Evolutionary conservation across 306 rosid genomes (phyloP).

Genomic region (Rosa lucieae): DNA sequence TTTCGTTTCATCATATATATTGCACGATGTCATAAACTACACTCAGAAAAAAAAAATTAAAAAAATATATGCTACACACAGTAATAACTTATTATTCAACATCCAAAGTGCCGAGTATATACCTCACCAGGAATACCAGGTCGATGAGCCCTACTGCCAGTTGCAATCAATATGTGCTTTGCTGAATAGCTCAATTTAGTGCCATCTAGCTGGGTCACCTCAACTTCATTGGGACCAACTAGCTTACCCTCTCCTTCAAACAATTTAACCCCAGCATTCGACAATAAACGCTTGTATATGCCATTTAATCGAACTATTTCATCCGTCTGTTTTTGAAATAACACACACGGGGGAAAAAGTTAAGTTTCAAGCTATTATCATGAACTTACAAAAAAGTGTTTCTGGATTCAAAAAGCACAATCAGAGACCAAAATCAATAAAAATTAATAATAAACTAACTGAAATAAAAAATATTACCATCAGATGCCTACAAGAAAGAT

Average conservation of each 20-base stretch:
- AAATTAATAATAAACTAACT: background rate
- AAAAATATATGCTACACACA: background rate
- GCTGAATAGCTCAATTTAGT: slow-evolving; percentile 89
- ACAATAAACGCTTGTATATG: slow-evolving; percentile 84
- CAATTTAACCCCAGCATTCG: slow-evolving; percentile 81
- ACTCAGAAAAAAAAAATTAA: background rate
- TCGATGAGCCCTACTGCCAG: slow-evolving; percentile 85
- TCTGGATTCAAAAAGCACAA: background rate
- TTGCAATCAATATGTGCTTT: slow-evolving; percentile 87
- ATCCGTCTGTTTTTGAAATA: slow-evolving; percentile 62
- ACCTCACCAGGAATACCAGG: slow-evolving; percentile 90
- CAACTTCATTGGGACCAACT: slow-evolving; percentile 89
- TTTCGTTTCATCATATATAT: background rate
- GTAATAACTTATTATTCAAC: background rate
- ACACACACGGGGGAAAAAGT: background rate
- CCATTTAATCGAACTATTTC: slow-evolving; percentile 89
- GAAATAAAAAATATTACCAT: background rate
- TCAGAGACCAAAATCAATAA: background rate
- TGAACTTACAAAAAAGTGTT: background rate
- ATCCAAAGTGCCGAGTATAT: slow-evolving; percentile 27
- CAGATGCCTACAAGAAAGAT: background rate
- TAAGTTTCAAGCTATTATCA: background rate
- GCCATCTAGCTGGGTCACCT: slow-evolving; percentile 95
- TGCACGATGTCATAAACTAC: background rate
- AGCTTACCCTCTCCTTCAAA: slow-evolving; percentile 93